Conservation (phyloP, 2,329 filamentous ascomycete genomes). For the Aureobasidium zeae region DNA sequence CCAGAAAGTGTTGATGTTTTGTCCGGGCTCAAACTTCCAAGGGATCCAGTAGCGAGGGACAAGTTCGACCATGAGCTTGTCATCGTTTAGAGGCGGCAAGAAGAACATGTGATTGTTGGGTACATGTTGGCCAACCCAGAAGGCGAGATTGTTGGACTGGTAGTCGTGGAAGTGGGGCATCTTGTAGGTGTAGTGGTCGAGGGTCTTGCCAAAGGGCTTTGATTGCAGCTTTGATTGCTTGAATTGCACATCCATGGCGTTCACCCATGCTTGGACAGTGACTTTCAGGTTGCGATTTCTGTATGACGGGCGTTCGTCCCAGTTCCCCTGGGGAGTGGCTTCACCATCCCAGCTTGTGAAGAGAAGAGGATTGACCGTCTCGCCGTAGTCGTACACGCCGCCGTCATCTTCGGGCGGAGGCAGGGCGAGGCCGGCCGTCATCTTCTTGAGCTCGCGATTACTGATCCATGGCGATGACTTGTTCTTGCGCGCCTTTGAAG, state of each 20-base stretch:
- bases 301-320: conserved; percentile 4
- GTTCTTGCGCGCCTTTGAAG: not conserved
- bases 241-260: not conserved
- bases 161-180: not conserved
- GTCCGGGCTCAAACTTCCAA: conserved; percentile 18
- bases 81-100: not conserved
- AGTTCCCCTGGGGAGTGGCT: not conserved
- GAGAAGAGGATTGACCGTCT: not conserved
- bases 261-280: not conserved
- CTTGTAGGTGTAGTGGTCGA: not conserved
- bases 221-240: too few species aligned
- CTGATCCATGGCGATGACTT: conserved; percentile 17
- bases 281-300: not conserved
- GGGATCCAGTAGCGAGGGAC: conserved; percentile 28
- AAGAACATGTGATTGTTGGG: conserved; percentile 2
- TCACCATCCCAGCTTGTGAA: conserved; percentile 9
- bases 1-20: conserved; percentile 25
- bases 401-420: not conserved
- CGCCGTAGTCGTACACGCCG: not conserved
- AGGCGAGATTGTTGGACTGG: not conserved
- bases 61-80: conserved; percentile 18
- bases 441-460: conserved; percentile 2
- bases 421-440: not conserved
- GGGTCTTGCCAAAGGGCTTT: not conserved
- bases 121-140: not conserved